phyloP scores from a whole-genome alignment of 129 eudicot species.

The Glebionis coronaria region DNA sequence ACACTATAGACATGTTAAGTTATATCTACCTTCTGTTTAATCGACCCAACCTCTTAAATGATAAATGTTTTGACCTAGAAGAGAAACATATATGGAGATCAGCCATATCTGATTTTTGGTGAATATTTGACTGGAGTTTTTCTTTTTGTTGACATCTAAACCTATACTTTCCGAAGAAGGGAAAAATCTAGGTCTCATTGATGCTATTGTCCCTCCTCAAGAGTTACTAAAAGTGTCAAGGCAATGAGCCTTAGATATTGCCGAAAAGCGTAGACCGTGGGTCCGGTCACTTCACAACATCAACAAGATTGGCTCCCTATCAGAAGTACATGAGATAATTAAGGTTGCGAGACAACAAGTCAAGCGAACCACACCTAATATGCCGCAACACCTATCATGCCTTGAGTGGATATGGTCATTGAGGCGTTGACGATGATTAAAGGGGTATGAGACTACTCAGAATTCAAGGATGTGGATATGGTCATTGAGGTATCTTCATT shows the following conservation, averaged over 20 bases:
- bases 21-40: too few species aligned
- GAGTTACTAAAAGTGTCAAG: conserved; percentile 66
- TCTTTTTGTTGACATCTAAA: conserved; percentile 50
- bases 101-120: too few species aligned
- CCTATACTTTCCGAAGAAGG: conserved; percentile 82
- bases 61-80: too few species aligned
- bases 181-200: conserved; percentile 68
- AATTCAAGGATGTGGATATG: conserved; percentile 84
- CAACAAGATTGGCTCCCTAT: conserved; percentile 74
- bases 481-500: conserved; percentile 70
- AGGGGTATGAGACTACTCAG: conserved; percentile 83
- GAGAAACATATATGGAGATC: too few species aligned
- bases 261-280: conserved; percentile 66
- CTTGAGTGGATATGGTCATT: too few species aligned
- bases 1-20: too few species aligned
- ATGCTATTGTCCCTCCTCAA: conserved; percentile 65
- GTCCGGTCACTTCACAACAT: conserved; percentile 67
- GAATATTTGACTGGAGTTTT: too few species aligned
- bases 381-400: too few species aligned
- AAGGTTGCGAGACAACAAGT: conserved; percentile 51
- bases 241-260: conserved; percentile 86
- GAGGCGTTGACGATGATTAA: conserved; percentile 72
- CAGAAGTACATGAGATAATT: conserved; percentile 58
- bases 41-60: too few species aligned
- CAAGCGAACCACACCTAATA: too few species aligned